Evolutionary conservation across 1,284 basidiomycete genomes (phyloP), one percentile per base, ranked within the genome.

Genomic region (Puccinia sorghi): DNA sequence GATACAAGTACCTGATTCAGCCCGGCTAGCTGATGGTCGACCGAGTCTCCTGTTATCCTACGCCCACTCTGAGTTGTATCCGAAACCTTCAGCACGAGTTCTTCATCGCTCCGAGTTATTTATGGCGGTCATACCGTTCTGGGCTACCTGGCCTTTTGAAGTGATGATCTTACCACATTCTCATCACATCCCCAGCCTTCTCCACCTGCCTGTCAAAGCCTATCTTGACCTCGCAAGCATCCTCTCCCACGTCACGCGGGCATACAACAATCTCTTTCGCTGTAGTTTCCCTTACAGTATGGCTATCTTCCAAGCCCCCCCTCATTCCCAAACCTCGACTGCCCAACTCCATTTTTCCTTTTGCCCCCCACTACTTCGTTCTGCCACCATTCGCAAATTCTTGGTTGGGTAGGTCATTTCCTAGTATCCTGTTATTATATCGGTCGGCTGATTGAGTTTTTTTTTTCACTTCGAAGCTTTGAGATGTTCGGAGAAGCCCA

Each of bases 71-170:
- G 95, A 97, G 84, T 85, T 90, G 0, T 82, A 84, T 13, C 85
- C 87, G 5, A 85, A 87, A 66, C 87, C 89, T 12, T 56, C 61
- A 80, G 46, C 76, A 22, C 88, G 94, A 1, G 86, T 95, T 32
- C 90, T 97, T 1, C 85, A 90, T 46, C 80, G 80, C 84, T 92
- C 93, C 82, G 87, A 90, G 4, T 87, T 93, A 82, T 97, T 94
- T 89, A 87, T 93, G 5, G 93, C 91, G 0, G 84, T 97, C 6
- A 93, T 97, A 0, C 95, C 95, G 0, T 97, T 92, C 90, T 97
- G 95, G 95, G 95, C 94, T 1, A 89, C 90, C 41, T 98, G 95
- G 95, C 95, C 95, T 0, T 97, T 91, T 83, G 95, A 98, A 84
- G 87, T 92, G 17, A 86, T 97, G 80, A 85, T 95, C 63, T 86